Evolutionary conservation across 305 asterid genomes (phyloP).

Genomic region (Andrographis paniculata): DNA sequence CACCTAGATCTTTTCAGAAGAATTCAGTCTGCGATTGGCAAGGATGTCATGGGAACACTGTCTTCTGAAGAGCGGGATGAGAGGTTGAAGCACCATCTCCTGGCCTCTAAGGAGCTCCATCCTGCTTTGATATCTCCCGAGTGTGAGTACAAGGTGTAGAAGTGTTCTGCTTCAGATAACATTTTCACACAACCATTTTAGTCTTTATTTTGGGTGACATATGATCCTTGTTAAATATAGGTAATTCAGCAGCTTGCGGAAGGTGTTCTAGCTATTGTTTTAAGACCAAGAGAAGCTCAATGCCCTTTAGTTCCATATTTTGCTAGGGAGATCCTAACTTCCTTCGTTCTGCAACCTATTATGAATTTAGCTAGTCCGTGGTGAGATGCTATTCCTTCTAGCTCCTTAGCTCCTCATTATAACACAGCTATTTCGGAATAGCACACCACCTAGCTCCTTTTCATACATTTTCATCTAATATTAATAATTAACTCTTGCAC

Average conservation of each 20-base stretch:
- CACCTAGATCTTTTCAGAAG: constrained; percentile 91
- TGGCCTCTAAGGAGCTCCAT: constrained; percentile 86
- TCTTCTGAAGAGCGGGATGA: constrained; percentile 98
- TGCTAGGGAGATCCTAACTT: constrained; percentile 84
- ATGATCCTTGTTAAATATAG: constrained; percentile 29
- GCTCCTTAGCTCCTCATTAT: constrained; percentile 15
- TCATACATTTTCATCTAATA: too few relatives aligned
- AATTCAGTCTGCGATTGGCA: constrained; percentile 78
- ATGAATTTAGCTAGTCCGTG: constrained; percentile 84
- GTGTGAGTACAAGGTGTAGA: constrained; percentile 99
- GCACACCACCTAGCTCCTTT: too few relatives aligned
- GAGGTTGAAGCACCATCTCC: constrained; percentile 83
- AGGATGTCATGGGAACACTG: constrained; percentile 90
- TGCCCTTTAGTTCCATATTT: constrained; percentile 85
- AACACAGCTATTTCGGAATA: too few relatives aligned
- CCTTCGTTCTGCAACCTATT: constrained; percentile 86
- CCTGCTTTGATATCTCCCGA: constrained; percentile 96
- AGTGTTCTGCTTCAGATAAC: constrained; percentile 38
- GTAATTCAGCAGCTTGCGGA: constrained; percentile 83
- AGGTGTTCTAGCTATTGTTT: constrained; percentile 79
- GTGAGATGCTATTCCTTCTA: constrained; percentile 46
- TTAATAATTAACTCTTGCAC: too few relatives aligned
- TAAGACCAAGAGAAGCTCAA: constrained; percentile 91
- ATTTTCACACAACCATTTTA: constrained; percentile 13
- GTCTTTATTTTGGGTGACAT: constrained; percentile 13